Evolutionary conservation across 495 filamentous ascomycete genomes (phyloP).

Genomic region (Neurospora sp.): DNA sequence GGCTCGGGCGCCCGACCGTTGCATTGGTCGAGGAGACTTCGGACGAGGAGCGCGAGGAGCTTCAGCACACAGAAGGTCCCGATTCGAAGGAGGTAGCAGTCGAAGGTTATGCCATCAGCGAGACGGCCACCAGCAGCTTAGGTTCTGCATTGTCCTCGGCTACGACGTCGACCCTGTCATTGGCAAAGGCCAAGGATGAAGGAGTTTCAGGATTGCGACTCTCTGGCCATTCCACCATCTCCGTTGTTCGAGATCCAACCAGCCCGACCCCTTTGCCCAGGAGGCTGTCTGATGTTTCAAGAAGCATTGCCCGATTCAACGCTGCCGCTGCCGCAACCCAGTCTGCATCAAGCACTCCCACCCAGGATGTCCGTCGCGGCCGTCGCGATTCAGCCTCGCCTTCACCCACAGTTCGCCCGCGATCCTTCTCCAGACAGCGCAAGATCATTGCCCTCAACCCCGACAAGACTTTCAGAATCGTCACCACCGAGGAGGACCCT

Average conservation of each 20-base stretch:
- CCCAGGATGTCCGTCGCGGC: slow-evolving; percentile 12
- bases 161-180: slow-evolving; percentile 24
- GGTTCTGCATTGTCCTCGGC: slow-evolving; percentile 32
- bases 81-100: slow-evolving; percentile 5
- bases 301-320: slow-evolving; percentile 15
- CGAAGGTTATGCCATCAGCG: slow-evolving; percentile 10
- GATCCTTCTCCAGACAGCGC: slow-evolving; percentile 27
- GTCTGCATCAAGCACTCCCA: slow-evolving; percentile 7
- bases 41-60: background rate
- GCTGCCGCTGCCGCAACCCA: slow-evolving; percentile 4
- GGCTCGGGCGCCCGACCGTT: background rate
- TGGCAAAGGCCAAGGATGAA: slow-evolving; percentile 28
- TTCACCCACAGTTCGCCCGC: slow-evolving; percentile 10
- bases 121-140: slow-evolving; percentile 5
- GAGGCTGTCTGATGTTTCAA: slow-evolving; percentile 25
- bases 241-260: slow-evolving; percentile 15
- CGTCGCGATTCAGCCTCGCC: slow-evolving; percentile 8
- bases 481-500: slow-evolving; percentile 16
- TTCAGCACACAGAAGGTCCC: background rate
- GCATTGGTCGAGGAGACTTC: background rate
- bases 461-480: slow-evolving; percentile 40
- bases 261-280: slow-evolving; percentile 14
- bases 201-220: slow-evolving; percentile 40
- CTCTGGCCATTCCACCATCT: slow-evolving; percentile 25
- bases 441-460: slow-evolving; percentile 33